phyloP scores from a whole-genome alignment of 2,329 filamentous ascomycete genomes.

The Scedosporium minutisporum region DNA sequence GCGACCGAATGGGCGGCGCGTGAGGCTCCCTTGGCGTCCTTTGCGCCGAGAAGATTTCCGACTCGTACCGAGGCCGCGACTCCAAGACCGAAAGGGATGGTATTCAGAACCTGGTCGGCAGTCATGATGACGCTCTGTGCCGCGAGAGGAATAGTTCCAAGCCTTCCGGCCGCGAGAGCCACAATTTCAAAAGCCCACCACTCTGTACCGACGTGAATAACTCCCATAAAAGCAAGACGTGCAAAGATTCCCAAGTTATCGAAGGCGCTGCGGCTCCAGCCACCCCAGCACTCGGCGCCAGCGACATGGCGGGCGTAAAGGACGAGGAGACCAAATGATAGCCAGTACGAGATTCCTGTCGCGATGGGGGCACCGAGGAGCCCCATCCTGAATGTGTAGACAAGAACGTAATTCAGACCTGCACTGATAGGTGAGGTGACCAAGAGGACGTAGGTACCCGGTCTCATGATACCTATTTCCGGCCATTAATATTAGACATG shows the following conservation, averaged over 20 bases:
- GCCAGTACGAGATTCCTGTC: conserved; percentile 78
- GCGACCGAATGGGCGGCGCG: conserved; percentile 69
- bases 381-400: conserved; percentile 61
- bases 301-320: conserved; percentile 61
- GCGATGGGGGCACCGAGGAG: conserved; percentile 73
- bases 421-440: conserved; percentile 76
- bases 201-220: conserved; percentile 79
- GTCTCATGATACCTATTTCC: conserved; percentile 54
- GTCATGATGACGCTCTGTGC: conserved; percentile 89
- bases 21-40: conserved; percentile 54
- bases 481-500: neutral
- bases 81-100: conserved; percentile 77
- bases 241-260: conserved; percentile 62
- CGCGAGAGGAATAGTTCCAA: conserved; percentile 71
- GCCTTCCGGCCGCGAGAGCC: conserved; percentile 67
- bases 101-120: conserved; percentile 73
- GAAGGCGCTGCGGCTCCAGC: conserved; percentile 53
- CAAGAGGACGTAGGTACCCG: conserved; percentile 73
- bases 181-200: conserved; percentile 96
- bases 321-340: conserved; percentile 67
- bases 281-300: conserved; percentile 73
- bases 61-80: conserved; percentile 70
- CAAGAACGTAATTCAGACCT: conserved; percentile 69
- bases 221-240: conserved; percentile 62
- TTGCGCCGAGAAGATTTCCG: conserved; percentile 69